Percentiles rank a stretch among this genome's conserved stretches.
phyloP scores from a whole-genome alignment of 352 stramenopile species.

The Globisporangium lucens region DNA sequence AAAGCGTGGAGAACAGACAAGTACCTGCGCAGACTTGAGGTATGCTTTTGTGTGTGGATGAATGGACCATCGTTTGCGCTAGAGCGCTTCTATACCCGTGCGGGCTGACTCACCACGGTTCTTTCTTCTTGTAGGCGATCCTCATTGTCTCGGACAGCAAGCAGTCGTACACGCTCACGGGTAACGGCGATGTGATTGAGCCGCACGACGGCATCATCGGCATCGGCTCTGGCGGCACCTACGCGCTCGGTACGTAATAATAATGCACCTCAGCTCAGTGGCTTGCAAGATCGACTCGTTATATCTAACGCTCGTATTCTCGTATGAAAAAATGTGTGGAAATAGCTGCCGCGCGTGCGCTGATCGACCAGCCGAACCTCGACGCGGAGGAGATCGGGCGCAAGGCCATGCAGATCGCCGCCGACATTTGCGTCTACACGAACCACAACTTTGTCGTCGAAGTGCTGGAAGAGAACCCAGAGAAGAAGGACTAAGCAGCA shows the following conservation, averaged over 20 bases:
- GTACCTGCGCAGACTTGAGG: constrained; percentile 96
- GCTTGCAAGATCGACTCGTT: background rate
- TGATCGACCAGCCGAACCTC: constrained; percentile 93
- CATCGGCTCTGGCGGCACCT: constrained; percentile 92
- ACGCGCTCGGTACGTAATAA: constrained; percentile 84
- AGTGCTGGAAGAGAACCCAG: constrained; percentile 66
- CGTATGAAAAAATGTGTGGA: background rate
- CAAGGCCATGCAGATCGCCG: constrained; percentile 94
- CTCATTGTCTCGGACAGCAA: constrained; percentile 96
- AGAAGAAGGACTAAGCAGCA: constrained; percentile 41
- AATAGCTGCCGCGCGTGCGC: constrained; percentile 85
- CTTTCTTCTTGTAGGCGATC: constrained; percentile 36
- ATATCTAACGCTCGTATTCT: background rate
- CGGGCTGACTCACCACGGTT: background rate
- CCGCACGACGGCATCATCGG: constrained; percentile 95
- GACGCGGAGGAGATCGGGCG: constrained; percentile 93
- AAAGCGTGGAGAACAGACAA: constrained; percentile 99
- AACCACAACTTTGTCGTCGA: constrained; percentile 97
- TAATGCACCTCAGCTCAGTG: background rate
- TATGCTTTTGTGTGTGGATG: constrained; percentile 15
- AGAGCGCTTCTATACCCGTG: background rate
- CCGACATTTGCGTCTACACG: constrained; percentile 98
- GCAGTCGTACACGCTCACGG: constrained; percentile 96
- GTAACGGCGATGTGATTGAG: constrained; percentile 98
- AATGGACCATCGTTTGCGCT: background rate